These are phyloP conservation scores for Suaeda aralocaspica DNA, from an alignment of 148 eudicot species.

Conservation along the genomic window DNA sequence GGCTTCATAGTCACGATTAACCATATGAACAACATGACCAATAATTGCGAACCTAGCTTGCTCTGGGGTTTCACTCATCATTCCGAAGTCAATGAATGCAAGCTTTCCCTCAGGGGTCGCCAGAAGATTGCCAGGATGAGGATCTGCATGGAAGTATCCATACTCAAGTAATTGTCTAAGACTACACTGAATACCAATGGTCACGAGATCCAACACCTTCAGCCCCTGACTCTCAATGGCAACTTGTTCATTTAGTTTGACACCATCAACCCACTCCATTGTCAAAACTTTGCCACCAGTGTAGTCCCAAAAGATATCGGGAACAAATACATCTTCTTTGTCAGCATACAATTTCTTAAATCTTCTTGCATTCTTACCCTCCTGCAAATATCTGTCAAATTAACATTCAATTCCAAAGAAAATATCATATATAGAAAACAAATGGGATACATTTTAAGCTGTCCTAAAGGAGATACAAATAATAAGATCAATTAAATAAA, in stretches of 20 bases:
- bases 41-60: conserved; percentile 93
- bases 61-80: conserved; percentile 99
- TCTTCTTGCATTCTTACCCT: conserved; percentile 98
- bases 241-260: conserved; percentile 80
- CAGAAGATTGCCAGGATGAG: conserved; percentile 97
- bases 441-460: not conserved
- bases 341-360: conserved; percentile 96
- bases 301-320: conserved; percentile 98
- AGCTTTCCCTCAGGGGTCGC: conserved; percentile 99
- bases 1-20: conserved; percentile 99
- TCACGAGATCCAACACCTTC: conserved; percentile 89
- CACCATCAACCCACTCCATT: conserved; percentile 98
- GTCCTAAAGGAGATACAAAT: not conserved
- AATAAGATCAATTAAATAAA: too few relatives aligned
- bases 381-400: conserved; percentile 93
- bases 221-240: conserved; percentile 92
- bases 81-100: conserved; percentile 98
- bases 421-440: conserved; percentile 21
- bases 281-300: conserved; percentile 90
- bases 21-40: conserved; percentile 99
- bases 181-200: conserved; percentile 95
- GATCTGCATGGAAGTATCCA: conserved; percentile 99
- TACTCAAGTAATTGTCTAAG: conserved; percentile 95
- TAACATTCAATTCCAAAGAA: conserved; percentile 61
- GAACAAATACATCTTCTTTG: conserved; percentile 90